phyloP scores from a whole-genome alignment of 345 rosid genomes.

The Rhodomyrtus tomentosa region DNA sequence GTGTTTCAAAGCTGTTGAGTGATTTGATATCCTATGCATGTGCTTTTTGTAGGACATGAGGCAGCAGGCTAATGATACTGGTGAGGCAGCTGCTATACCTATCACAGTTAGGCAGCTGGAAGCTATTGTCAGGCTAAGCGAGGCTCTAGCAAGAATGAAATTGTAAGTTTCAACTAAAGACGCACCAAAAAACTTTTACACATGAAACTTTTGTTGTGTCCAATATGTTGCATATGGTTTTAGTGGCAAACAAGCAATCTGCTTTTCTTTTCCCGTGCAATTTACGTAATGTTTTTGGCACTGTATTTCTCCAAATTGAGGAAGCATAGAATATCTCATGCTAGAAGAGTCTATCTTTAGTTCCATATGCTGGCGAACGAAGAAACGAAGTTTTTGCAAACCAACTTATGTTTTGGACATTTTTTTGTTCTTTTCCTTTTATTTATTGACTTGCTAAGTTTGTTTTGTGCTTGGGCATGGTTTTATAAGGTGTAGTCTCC shows the following conservation, averaged over 20 bases:
- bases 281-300: background rate
- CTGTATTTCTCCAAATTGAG: background rate
- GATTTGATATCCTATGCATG: background rate
- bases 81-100: conserved; percentile 80
- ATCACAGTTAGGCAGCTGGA: conserved; percentile 94
- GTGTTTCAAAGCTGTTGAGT: background rate
- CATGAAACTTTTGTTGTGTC: background rate
- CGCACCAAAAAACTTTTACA: background rate
- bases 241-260: background rate
- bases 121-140: conserved; percentile 85
- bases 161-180: conserved; percentile 36
- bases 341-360: background rate
- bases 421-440: too few species aligned
- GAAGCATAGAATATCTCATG: background rate
- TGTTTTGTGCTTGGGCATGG: background rate
- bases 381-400: background rate
- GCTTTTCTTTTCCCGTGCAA: background rate
- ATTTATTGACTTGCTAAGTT: too few species aligned
- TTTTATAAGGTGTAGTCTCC: background rate
- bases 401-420: too few species aligned
- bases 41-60: conserved; percentile 62
- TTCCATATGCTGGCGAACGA: background rate
- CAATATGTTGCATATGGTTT: background rate
- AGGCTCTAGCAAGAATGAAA: conserved; percentile 93
- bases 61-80: conserved; percentile 88